Evolutionary conservation across 768 basidiomycete species (phyloP).

Genomic region (Mycena kentingensis): DNA sequence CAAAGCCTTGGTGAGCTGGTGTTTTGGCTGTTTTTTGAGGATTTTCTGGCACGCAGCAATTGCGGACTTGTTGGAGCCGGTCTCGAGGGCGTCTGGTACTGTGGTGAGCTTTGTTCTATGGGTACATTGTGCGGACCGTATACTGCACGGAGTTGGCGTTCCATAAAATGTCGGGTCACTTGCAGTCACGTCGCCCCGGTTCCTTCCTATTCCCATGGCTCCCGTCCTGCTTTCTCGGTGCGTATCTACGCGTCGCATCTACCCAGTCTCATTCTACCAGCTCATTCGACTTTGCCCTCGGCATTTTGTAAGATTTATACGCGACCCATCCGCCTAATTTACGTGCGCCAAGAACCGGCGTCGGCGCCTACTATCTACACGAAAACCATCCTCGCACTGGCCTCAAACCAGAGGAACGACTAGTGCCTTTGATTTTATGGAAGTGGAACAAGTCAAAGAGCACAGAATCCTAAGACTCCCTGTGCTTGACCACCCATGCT

Average conservation of each 20-base stretch:
- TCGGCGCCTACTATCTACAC: conserved; percentile 76
- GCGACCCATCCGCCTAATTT: background rate
- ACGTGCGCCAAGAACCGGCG: conserved; percentile 48
- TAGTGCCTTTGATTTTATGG: conserved; percentile 62
- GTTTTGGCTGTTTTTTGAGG: conserved; percentile 82
- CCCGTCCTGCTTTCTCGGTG: conserved; percentile 58
- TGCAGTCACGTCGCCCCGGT: background rate
- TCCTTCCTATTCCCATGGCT: conserved; percentile 25
- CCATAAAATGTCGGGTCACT: conserved; percentile 46
- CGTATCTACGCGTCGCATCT: conserved; percentile 14
- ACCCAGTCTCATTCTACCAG: conserved; percentile 37
- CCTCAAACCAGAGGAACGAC: conserved; percentile 53
- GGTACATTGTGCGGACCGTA: conserved; percentile 57
- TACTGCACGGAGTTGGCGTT: conserved; percentile 83
- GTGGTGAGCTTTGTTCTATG: conserved; percentile 4
- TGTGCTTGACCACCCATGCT: no score
- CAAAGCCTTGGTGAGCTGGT: conserved; percentile 74
- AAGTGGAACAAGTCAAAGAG: conserved; percentile 51
- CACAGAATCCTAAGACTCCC: conserved; percentile 31
- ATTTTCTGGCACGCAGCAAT: conserved; percentile 85
- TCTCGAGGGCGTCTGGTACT: conserved; percentile 76
- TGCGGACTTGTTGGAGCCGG: conserved; percentile 83
- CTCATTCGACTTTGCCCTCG: conserved; percentile 68
- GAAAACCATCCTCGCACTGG: conserved; percentile 79
- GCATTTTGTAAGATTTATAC: conserved; percentile 47